Conservation (phyloP, 768 basidiomycete genomes). For the Tulasnella sp. region DNA sequence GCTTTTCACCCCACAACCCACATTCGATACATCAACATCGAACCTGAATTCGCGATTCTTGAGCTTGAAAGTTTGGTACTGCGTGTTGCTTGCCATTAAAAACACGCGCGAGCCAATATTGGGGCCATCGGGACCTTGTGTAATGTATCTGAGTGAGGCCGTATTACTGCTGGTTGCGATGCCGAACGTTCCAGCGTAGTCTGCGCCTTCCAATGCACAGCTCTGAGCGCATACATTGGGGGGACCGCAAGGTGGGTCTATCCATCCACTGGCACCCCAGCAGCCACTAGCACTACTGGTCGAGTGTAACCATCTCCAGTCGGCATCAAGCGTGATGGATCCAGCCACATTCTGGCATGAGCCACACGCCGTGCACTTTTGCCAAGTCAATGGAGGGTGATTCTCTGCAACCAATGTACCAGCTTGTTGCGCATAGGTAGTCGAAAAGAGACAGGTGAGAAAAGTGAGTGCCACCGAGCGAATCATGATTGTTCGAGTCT, state of each 20-base stretch:
- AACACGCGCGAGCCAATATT: slow-evolving; percentile 26
- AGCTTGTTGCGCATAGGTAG: slow-evolving; percentile 30
- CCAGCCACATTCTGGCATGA: slow-evolving; percentile 21
- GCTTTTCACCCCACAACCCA: too few relatives aligned
- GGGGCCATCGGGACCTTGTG: too few relatives aligned
- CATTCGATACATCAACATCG: neutral
- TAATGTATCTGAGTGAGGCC: slow-evolving; percentile 39
- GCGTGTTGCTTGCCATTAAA: slow-evolving; percentile 29
- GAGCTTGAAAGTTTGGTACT: slow-evolving; percentile 3
- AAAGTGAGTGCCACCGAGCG: too few relatives aligned
- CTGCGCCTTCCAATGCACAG: slow-evolving; percentile 23
- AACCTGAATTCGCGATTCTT: neutral
- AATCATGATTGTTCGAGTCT: too few relatives aligned
- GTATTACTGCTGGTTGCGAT: slow-evolving; percentile 36
- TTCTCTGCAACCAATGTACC: slow-evolving; percentile 37
- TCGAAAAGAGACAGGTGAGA: slow-evolving; percentile 13
- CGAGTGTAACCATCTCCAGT: slow-evolving; percentile 26
- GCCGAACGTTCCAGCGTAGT: slow-evolving; percentile 40
- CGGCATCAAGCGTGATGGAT: slow-evolving; percentile 12
- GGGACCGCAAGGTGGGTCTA: too few relatives aligned
- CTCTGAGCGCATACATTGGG: neutral
- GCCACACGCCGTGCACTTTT: slow-evolving; percentile 32
- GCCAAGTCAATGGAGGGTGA: slow-evolving; percentile 37
- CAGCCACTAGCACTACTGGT: too few relatives aligned
- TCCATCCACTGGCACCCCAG: too few relatives aligned